These are phyloP conservation scores for Alternaria burnsii DNA, from an alignment of 2,329 filamentous ascomycete species.

Conservation along the genomic window DNA sequence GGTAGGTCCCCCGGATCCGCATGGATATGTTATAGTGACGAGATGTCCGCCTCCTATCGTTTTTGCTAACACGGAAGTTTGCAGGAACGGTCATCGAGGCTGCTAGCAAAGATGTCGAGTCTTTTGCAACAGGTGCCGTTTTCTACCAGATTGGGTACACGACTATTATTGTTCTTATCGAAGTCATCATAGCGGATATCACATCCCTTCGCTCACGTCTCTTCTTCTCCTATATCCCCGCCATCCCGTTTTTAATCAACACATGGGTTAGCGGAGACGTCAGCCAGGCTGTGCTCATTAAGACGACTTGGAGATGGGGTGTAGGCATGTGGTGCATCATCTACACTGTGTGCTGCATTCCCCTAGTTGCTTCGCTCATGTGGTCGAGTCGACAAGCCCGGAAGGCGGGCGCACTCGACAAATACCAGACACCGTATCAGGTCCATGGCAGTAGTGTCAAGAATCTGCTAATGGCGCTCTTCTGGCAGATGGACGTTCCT, in stretches of 20 bases:
- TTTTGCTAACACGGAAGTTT: not conserved
- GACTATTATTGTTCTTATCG: conserved; percentile 66
- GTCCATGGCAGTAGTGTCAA: conserved; percentile 52
- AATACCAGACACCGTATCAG: conserved; percentile 57
- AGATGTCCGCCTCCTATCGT: not conserved
- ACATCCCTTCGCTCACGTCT: conserved; percentile 70
- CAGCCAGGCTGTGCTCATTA: conserved; percentile 58
- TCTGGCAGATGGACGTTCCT: conserved; percentile 64
- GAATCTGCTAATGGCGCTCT: conserved; percentile 56
- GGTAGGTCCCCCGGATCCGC: not conserved
- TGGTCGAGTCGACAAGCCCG: conserved; percentile 61
- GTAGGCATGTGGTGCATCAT: conserved; percentile 68
- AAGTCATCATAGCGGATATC: conserved; percentile 71
- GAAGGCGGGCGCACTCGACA: conserved; percentile 58
- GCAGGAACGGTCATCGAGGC: conserved; percentile 64
- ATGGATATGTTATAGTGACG: not conserved
- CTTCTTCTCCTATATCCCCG: conserved; percentile 67
- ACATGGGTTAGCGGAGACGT: conserved; percentile 71
- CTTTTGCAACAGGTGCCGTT: conserved; percentile 60
- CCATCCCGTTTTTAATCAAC: conserved; percentile 55
- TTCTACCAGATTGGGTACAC: conserved; percentile 62
- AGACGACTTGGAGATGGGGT: conserved; percentile 68
- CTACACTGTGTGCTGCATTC: conserved; percentile 64
- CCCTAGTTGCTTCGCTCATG: conserved; percentile 62
- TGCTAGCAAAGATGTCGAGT: conserved; percentile 57